Evolutionary conservation across 1,139 yeast genomes (phyloP).

Genomic region (Candida freyschussii): DNA sequence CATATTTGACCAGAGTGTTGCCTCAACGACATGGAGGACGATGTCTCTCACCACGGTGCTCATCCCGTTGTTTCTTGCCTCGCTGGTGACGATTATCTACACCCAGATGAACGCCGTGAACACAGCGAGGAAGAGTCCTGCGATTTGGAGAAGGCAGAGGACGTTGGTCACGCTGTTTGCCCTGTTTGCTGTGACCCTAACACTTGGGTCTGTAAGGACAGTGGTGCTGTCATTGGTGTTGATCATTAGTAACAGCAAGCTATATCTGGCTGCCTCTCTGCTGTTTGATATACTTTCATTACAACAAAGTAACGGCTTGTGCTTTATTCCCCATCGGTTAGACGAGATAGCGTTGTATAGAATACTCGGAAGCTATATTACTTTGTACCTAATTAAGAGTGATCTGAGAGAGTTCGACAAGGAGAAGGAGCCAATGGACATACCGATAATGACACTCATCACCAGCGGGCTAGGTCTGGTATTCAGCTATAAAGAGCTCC

Average conservation of each 20-base stretch:
- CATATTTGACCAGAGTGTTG: constrained; percentile 18
- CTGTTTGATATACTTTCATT: constrained; percentile 12
- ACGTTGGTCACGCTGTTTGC: constrained; percentile 12
- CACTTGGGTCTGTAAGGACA: constrained; percentile 22
- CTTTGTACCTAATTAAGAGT: constrained; percentile 11
- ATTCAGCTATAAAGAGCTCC: constrained; percentile 25
- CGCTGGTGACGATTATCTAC: constrained; percentile 14
- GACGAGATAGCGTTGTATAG: constrained; percentile 3
- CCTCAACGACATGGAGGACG: constrained; percentile 3
- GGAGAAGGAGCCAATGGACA: constrained; percentile 2
- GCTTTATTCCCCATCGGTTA: neutral
- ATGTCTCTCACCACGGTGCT: constrained; percentile 4
- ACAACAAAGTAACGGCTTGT: constrained; percentile 1
- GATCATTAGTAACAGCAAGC: constrained; percentile 12
- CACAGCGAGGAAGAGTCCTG: constrained; percentile 1
- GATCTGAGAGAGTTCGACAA: constrained; percentile 17
- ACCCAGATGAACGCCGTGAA: constrained; percentile 8
- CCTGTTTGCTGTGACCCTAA: constrained; percentile 11
- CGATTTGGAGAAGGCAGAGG: constrained; percentile 4
- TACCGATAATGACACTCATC: constrained; percentile 17
- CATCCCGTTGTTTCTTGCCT: constrained; percentile 28
- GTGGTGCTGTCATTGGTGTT: constrained; percentile 19
- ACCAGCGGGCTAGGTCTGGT: constrained; percentile 25
- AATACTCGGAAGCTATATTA: constrained; percentile 10
- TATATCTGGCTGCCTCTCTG: constrained; percentile 8